phyloP scores from a whole-genome alignment of 192 early-diverging fungal genomes.

The Powellomyces hirtus region DNA sequence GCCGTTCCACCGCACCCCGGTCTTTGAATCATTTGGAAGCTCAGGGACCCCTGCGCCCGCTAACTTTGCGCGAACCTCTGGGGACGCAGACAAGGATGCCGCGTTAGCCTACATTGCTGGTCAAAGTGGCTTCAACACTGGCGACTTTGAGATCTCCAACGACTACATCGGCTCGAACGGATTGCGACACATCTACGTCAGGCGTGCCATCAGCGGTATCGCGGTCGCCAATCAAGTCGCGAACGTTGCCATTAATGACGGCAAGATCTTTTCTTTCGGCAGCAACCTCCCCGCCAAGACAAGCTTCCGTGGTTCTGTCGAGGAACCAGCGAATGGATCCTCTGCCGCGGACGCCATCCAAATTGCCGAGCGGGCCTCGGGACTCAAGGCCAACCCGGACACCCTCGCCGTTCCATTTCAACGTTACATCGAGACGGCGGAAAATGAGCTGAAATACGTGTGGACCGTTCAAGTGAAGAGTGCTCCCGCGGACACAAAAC shows the following conservation, averaged over 20 bases:
- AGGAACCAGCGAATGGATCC: not conserved
- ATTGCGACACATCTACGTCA: conserved; percentile 11
- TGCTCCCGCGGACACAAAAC: not conserved
- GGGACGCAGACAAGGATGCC: not conserved
- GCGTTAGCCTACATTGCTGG: not conserved
- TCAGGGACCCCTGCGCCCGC: conserved; percentile 42
- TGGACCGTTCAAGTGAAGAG: conserved; percentile 21
- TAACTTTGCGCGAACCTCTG: too few species aligned
- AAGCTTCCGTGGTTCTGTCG: conserved; percentile 21
- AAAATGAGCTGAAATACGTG: conserved; percentile 4
- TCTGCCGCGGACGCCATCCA: not conserved
- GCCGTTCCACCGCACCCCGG: conserved; percentile 61
- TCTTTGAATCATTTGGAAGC: conserved; percentile 62
- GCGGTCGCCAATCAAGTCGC: conserved; percentile 19
- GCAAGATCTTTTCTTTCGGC: conserved; percentile 22
- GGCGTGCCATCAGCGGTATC: conserved; percentile 4
- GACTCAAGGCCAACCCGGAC: conserved; percentile 4
- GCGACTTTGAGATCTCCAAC: not conserved
- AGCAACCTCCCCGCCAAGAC: conserved; percentile 2
- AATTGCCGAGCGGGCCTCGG: conserved; percentile 9
- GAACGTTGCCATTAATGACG: conserved; percentile 20
- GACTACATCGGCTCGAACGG: not conserved
- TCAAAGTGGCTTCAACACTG: not conserved
- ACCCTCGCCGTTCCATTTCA: conserved; percentile 16
- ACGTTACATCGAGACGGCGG: conserved; percentile 18